Evolutionary conservation across 2,329 filamentous ascomycete species (phyloP), one percentile per base, ranked within the genome.

Genomic region (Fusarium neocosmosporiellum): DNA sequence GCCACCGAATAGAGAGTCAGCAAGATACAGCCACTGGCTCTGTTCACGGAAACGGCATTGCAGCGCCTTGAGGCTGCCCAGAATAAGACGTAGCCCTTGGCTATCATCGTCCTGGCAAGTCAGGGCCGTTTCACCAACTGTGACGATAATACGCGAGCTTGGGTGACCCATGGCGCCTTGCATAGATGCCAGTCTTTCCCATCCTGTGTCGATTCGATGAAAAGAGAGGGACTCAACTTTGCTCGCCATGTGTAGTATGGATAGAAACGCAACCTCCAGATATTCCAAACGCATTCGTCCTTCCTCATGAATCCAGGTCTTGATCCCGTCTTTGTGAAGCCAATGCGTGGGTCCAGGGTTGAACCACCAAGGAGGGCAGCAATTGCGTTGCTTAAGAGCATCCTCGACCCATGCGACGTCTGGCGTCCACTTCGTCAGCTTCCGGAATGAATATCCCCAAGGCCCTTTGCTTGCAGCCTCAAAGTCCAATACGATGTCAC

Each of bases 171-270:
- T 46, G 13, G 10, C 54, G 10, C 9, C n/a, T 13, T 18, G 27
- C 1, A 22, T 29, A 5, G 20, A 29, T 41, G 13, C 27, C n/a
- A 57, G 29, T 24, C 14, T 5, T 6, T 9, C 36, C 62, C 58
- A 60, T 8, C 59, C 62, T 22, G 16, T 24, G 37, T 55, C 54
- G 36, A 27, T 22, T 7, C 58, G 43, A n/a, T 46, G 50, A 8
- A 67, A 57, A 4, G 58, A 60, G 24, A 70, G 33, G 29, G 54
- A 69, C 14, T 69, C 59, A n/a, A 59, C 10, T 14, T 50, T 55
- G 20, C 53, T 48, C n/a, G 34, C 59, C 54, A 70, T 55, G 43
- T 55, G 43, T 5, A 70, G 31, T 27, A 70, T 31, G 7, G 22
- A 57, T 7, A 54, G 9, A 33, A 67, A 22, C 9, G 54, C 59